A percentile compares a stretch with the other conserved stretches of the same genome.
Evolutionary conservation across 2,329 filamentous ascomycete species (phyloP).

Genomic region (Sclerotinia nivalis): DNA sequence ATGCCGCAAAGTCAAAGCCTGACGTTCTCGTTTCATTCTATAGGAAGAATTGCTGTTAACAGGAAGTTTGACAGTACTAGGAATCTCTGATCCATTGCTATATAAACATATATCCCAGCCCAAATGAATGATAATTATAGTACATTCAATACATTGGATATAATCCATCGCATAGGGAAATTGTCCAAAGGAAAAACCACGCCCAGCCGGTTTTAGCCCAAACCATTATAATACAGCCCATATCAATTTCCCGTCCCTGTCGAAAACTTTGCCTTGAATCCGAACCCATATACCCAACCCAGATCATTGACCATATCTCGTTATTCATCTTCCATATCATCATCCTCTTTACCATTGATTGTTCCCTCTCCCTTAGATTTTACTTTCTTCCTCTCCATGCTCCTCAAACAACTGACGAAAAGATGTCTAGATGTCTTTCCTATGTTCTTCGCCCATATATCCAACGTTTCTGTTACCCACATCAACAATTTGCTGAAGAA

Average conservation of each 20-base stretch:
- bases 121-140: neutral
- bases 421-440: constrained; percentile 21
- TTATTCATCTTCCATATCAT: constrained; percentile 10
- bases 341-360: neutral
- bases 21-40: neutral
- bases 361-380: neutral
- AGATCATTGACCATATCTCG: neutral
- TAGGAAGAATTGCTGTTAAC: neutral
- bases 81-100: neutral
- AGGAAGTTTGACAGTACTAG: neutral
- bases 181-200: neutral
- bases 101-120: neutral
- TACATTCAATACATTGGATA: neutral
- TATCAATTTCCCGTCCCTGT: neutral
- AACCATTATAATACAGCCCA: neutral
- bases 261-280: neutral
- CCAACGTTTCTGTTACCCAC: constrained; percentile 49
- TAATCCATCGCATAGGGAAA: neutral
- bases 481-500: constrained; percentile 52
- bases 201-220: neutral
- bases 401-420: constrained; percentile 8
- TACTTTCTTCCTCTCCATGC: neutral
- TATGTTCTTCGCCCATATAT: constrained; percentile 36
- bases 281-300: neutral
- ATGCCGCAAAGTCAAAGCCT: neutral